Evolutionary conservation across 345 rosid genomes (phyloP), one percentile per base, ranked within the genome.

Genomic region (Euphorbia peplus): DNA sequence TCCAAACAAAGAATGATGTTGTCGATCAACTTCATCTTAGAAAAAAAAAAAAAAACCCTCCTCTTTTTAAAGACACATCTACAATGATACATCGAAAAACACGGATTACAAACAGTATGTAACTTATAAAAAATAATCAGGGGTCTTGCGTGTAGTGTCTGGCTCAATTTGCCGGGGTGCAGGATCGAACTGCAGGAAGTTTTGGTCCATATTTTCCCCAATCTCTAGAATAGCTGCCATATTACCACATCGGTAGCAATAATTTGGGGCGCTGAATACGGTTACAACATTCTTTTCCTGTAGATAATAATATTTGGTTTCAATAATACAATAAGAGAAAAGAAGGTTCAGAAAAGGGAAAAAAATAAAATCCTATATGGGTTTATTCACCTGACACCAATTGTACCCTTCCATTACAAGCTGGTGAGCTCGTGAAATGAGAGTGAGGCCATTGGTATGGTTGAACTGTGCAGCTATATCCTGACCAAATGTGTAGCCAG

Each of bases 171-270:
- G 98, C 72, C 98, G 87, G 0, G 98, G 97, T 11, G 93, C 97
- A 5, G 98, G 98, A 75, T 93, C 97, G 60, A 90, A 88, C 71
- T 93, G 98, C 57, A 93, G 93, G 79, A 92, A 92, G 48, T 90
- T 88, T 80, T 93, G 98, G 18, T 90, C 95, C 97, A 92, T 92
- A 55, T 92, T 88, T 83, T 92, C 98, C 55, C 92, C 90, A 56
- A 92, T 86, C 85, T 92, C 98, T 44, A 92, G 80, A 74, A 90
- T 92, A 9, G 98, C 98, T 65, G 98, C 97, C 98, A 93, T 93
- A 70, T 93, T 93, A 56, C 98, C 97, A 70, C 98, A 92, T 0
- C 97, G 86, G 81, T 92, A 92, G 78, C 96, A 90, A 76, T 92
- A 90, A 64, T 92, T 90, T 6, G 98, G 98, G 30, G 98, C 98